Conservation (phyloP, 805 yeast genomes). For the Maudiozyma barnettii region DNA sequence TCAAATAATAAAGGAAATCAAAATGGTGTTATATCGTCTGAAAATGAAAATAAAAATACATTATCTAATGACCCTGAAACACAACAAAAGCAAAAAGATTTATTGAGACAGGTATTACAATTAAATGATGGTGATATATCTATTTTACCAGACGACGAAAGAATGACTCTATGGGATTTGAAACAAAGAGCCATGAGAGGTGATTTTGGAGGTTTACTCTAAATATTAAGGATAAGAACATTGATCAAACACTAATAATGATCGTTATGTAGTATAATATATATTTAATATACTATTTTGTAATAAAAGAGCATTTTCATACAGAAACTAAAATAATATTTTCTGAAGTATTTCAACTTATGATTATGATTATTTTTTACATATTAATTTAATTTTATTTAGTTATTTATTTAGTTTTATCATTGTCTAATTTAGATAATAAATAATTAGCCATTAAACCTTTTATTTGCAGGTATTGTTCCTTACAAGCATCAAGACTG, state of each 20-base stretch:
- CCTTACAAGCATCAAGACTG: slow-evolving; percentile 37
- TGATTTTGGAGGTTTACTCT: slow-evolving; percentile 19
- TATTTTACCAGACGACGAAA: slow-evolving; percentile 43
- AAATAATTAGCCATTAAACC: slow-evolving; percentile 14
- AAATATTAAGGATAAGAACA: background rate
- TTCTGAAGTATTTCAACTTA: background rate
- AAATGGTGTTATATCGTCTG: slow-evolving; percentile 14
- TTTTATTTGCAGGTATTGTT: slow-evolving; percentile 17
- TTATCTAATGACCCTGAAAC: slow-evolving; percentile 17
- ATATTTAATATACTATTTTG: background rate
- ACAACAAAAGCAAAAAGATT: slow-evolving; percentile 33
- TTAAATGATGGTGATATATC: slow-evolving; percentile 44
- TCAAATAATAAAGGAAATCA: slow-evolving; percentile 11
- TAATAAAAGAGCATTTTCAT: too few species aligned
- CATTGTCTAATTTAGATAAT: slow-evolving; percentile 1
- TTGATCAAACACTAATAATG: background rate
- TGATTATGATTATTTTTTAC: background rate
- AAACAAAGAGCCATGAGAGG: slow-evolving; percentile 30
- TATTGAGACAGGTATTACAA: slow-evolving; percentile 44
- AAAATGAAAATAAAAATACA: slow-evolving; percentile 11
- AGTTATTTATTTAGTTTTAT: background rate
- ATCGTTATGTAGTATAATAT: background rate
- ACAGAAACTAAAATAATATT: background rate
- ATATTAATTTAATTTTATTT: too few species aligned
- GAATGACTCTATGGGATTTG: slow-evolving; percentile 30